Evolutionary conservation across 1,284 basidiomycete genomes (phyloP).

Genomic region (Phylloboletellus chloephorus): DNA sequence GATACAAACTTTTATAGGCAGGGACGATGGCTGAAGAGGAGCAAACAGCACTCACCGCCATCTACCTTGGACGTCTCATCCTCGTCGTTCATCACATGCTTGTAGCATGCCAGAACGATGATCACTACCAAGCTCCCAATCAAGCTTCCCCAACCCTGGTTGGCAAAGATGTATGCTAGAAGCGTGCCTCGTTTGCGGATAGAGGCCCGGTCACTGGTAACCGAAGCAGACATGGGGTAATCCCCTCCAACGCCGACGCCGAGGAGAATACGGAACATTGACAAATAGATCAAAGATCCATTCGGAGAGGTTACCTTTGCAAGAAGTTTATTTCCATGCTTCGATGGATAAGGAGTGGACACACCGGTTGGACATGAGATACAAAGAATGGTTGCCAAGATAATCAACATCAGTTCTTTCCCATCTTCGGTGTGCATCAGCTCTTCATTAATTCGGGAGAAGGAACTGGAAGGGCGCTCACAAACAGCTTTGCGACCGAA

Average conservation of each 20-base stretch:
- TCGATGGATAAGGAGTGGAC: conserved; percentile 6
- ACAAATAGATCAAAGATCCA: conserved; percentile 53
- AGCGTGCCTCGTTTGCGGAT: conserved; percentile 69
- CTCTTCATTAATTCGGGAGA: neutral
- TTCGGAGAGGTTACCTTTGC: conserved; percentile 40
- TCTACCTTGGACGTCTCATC: conserved; percentile 59
- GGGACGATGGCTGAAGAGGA: neutral
- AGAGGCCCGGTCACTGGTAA: conserved; percentile 65
- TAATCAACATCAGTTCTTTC: conserved; percentile 77
- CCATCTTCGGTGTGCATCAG: conserved; percentile 44
- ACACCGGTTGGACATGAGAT: conserved; percentile 46
- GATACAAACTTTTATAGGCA: conserved; percentile 26
- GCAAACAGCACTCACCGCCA: conserved; percentile 42
- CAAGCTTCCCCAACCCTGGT: conserved; percentile 73
- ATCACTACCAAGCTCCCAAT: conserved; percentile 63
- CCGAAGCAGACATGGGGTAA: conserved; percentile 74
- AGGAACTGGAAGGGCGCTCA: conserved; percentile 32
- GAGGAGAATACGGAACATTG: conserved; percentile 63
- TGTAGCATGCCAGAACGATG: conserved; percentile 66
- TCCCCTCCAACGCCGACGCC: conserved; percentile 79
- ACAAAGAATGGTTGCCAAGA: conserved; percentile 61
- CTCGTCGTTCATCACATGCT: conserved; percentile 53
- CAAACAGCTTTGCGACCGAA: conserved; percentile 64
- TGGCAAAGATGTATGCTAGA: conserved; percentile 70
- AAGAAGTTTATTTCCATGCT: conserved; percentile 1